A percentile compares a stretch with the other conserved stretches of the same genome.
phyloP scores from a whole-genome alignment of 1,284 basidiomycete genomes.

The Kwoniella shivajii region DNA sequence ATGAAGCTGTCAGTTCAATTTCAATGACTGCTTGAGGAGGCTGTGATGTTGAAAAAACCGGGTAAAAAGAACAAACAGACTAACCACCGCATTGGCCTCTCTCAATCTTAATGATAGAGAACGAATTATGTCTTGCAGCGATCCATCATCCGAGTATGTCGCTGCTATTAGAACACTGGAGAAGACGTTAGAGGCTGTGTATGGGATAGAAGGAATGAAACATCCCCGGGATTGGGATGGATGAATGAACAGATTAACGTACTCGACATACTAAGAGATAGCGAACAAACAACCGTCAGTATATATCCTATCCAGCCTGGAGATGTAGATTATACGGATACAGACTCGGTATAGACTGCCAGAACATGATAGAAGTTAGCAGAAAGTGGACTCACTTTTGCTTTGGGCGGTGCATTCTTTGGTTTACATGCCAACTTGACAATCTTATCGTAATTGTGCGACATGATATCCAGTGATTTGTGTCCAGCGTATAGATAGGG shows the following conservation, averaged over 20 bases:
- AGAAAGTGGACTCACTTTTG: conserved; percentile 65
- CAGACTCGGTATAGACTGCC: no score
- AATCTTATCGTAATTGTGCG: conserved; percentile 53
- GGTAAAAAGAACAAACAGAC: no score
- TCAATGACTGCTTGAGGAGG: background rate
- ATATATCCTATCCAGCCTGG: background rate
- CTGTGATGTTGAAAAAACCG: background rate
- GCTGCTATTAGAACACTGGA: conserved; percentile 87
- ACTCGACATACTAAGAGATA: conserved; percentile 52
- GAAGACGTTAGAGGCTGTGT: background rate
- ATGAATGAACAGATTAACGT: conserved; percentile 9
- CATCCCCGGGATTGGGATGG: no score
- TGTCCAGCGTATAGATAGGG: background rate
- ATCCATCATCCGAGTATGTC: conserved; percentile 89
- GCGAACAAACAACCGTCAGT: conserved; percentile 8
- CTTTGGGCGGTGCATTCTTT: conserved; percentile 87
- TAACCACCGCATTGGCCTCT: conserved; percentile 85
- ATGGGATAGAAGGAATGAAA: no score
- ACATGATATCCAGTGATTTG: no score
- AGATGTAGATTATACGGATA: no score
- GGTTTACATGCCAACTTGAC: conserved; percentile 93
- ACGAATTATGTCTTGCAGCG: conserved; percentile 87
- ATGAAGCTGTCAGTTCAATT: background rate
- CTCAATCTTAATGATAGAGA: conserved; percentile 79
- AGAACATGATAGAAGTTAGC: background rate